Percentiles rank a stretch among this genome's conserved stretches.
Evolutionary conservation across 805 yeast genomes (phyloP).

Genomic region (Spathaspora arborariae): DNA sequence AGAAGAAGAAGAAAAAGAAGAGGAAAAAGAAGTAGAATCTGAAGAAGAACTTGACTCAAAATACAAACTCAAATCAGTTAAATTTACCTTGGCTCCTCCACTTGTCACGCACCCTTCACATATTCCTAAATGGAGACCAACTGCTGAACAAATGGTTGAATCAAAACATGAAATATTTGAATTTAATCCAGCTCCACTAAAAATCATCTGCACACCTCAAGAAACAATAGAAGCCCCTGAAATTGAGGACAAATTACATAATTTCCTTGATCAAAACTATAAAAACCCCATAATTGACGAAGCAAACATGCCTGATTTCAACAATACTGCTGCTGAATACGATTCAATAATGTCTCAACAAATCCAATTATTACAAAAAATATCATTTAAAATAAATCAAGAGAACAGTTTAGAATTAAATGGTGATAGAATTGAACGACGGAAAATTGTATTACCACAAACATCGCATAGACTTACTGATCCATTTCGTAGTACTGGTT

Average conservation of each 20-base stretch:
- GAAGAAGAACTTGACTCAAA: slow-evolving; percentile 4
- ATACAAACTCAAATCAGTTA: slow-evolving; percentile 23
- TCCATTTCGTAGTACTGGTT: slow-evolving; percentile 43
- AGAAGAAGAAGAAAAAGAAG: slow-evolving; percentile 3
- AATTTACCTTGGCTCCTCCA: slow-evolving; percentile 31
- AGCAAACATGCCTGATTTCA: slow-evolving; percentile 24
- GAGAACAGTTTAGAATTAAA: slow-evolving; percentile 38
- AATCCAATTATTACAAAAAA: slow-evolving; percentile 43
- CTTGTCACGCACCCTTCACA: slow-evolving; percentile 43
- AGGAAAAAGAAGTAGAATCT: slow-evolving; percentile 4
- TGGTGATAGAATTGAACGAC: slow-evolving; percentile 46
- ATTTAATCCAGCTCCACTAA: slow-evolving; percentile 26
- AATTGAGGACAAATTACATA: slow-evolving; percentile 21
- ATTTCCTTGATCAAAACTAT: slow-evolving; percentile 25
- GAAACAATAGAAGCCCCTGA: slow-evolving; percentile 21
- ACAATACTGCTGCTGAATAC: slow-evolving; percentile 51
- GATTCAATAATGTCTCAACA: slow-evolving; percentile 55
- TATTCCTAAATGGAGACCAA: slow-evolving; percentile 40
- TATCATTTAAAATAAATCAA: slow-evolving; percentile 31
- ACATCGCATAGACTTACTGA: slow-evolving; percentile 39
- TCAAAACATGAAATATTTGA: slow-evolving; percentile 19
- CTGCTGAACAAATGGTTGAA: slow-evolving; percentile 13
- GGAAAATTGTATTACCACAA: slow-evolving; percentile 45
- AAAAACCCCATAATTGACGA: slow-evolving; percentile 39
- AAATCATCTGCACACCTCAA: slow-evolving; percentile 14